Evolutionary conservation across 1,139 yeast species (phyloP), one percentile per base, ranked within the genome.

Genomic region (Debaryomycetaceae sp.): DNA sequence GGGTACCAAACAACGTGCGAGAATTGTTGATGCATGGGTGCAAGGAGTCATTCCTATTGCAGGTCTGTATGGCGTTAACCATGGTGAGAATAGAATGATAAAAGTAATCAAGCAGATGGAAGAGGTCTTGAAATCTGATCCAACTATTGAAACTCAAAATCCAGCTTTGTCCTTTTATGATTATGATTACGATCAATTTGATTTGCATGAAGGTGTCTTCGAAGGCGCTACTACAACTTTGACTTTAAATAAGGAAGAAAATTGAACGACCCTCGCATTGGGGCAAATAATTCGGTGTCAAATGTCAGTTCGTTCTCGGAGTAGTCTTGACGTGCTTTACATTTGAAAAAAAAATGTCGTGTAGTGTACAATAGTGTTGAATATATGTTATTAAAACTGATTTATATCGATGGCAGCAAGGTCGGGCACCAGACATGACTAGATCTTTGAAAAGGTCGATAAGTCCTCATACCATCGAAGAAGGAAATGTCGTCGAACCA

Each of bases 1-100:
- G 43, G 90, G 91, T 13, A 83, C 83, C 45, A 84, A 81, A 59
- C 96, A 89, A 65, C 74, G 98, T 42, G 85, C 85, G 1, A 75
- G 80, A 48, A 78, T 89, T 23, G 72, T 90, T 6, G 78, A 74
- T 56, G 79, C 78, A 1, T 74, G 78, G 78, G 78, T 72, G 2
- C 77, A 72, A 52, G 78, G 78, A 4, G 72, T 72, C 30, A 62
- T 74, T 31, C 79, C 78, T 1, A 62, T 72, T 8, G 58, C 65
- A 40, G 77, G 75, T 0, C 66, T 60, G 53, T 74, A 70, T 49
- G 79, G 79, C 6, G 74, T 84, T 6, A 84, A 83, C 56, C 78
- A 78, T 52, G 93, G 95, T 24, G 93, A 85, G 52, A 74, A 73
- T 43, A 72, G 80, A 46, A 77, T 83, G 70, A 78, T 82, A 43